These are phyloP conservation scores for Vitis amurensis DNA, from an alignment of 164 flowering plant species.

Conservation along the genomic window DNA sequence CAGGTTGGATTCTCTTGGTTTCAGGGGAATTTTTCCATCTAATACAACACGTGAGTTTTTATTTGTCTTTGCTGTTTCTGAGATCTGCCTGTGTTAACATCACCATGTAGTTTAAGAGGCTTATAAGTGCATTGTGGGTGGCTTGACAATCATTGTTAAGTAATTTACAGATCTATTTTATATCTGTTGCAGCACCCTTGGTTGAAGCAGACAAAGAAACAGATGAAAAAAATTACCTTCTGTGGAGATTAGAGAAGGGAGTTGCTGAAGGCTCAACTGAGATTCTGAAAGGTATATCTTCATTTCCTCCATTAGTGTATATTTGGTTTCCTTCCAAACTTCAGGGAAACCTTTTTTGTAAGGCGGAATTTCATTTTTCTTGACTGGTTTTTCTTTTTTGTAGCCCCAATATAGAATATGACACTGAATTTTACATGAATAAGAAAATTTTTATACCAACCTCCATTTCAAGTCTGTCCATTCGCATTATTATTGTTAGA, in stretches of 20 bases:
- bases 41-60: slow-evolving; percentile 56
- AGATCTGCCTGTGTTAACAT: not conserved
- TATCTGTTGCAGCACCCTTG: slow-evolving; percentile 67
- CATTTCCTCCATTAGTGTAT: too few species aligned
- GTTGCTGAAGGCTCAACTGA: slow-evolving; percentile 94
- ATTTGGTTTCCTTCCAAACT: not conserved
- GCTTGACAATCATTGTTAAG: not conserved
- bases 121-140: not conserved
- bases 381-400: too few species aligned
- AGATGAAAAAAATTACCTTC: slow-evolving; percentile 60
- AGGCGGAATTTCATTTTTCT: too few species aligned
- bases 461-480: too few species aligned
- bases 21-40: slow-evolving; percentile 83
- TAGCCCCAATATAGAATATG: too few species aligned
- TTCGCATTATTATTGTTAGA: too few species aligned
- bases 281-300: slow-evolving; percentile 79
- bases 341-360: too few species aligned
- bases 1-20: slow-evolving; percentile 79
- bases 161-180: not conserved
- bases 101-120: not conserved
- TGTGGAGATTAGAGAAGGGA: slow-evolving; percentile 84
- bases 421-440: too few species aligned
- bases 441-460: too few species aligned
- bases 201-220: slow-evolving; percentile 87
- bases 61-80: not conserved